A percentile compares a stretch with the other conserved stretches of the same genome.
These are phyloP conservation scores for Nigrospora osmanthi DNA, from an alignment of 2,329 filamentous ascomycete genomes.

Conservation along the genomic window DNA sequence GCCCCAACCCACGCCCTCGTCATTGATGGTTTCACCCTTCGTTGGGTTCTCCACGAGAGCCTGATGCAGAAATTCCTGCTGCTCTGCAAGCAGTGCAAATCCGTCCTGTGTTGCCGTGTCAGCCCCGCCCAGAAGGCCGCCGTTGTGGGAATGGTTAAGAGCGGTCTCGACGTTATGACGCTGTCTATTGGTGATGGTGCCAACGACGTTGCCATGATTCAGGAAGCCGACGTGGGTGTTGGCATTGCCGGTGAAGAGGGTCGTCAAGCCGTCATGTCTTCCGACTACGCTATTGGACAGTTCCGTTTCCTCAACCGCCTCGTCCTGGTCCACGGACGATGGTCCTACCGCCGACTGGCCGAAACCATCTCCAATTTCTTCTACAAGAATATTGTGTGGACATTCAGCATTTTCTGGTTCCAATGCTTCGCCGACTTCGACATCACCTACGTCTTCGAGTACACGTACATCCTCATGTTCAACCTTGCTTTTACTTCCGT, in stretches of 20 bases:
- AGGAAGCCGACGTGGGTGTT: constrained; percentile 93
- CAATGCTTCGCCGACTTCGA: constrained; percentile 95
- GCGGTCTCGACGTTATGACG: constrained; percentile 91
- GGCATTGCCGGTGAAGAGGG: constrained; percentile 92
- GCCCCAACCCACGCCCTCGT: constrained; percentile 84
- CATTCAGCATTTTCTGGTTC: constrained; percentile 94
- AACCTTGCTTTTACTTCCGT: constrained; percentile 95
- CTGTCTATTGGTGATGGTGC: constrained; percentile 88
- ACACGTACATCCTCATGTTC: constrained; percentile 94
- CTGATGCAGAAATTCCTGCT: constrained; percentile 89
- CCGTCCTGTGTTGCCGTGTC: constrained; percentile 94
- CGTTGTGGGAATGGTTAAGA: constrained; percentile 94
- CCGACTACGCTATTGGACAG: constrained; percentile 91
- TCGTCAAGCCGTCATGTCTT: constrained; percentile 89
- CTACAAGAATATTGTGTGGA: constrained; percentile 99
- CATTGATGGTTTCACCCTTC: constrained; percentile 89
- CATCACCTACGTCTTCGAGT: constrained; percentile 94
- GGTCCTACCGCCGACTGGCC: constrained; percentile 90
- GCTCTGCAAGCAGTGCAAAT: constrained; percentile 93
- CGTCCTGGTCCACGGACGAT: constrained; percentile 83
- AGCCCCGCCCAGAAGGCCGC: constrained; percentile 94
- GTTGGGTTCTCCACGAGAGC: constrained; percentile 73
- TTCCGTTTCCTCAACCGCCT: constrained; percentile 83
- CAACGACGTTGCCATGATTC: constrained; percentile 97
- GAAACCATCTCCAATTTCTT: constrained; percentile 98